Evolutionary conservation across 495 filamentous ascomycete genomes (phyloP), one percentile per base, ranked within the genome.

Genomic region (Penicillium pancosmium): DNA sequence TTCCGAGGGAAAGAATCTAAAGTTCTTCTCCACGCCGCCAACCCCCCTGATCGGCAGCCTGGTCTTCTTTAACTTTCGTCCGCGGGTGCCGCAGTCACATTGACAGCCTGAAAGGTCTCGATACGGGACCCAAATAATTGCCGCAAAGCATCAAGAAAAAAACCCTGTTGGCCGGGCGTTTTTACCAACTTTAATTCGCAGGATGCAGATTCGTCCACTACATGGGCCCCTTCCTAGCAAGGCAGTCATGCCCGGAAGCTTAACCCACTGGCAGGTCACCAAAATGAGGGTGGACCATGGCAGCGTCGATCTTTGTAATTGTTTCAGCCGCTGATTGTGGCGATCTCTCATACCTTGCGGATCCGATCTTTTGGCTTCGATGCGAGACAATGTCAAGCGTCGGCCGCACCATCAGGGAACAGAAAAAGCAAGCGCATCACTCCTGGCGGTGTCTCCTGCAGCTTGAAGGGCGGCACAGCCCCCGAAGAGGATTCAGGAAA

Each of bases 231-330:
- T 43, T 43, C 40, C 53, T 16, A 52, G 49, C 38, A 38, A n/a
- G 50, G 59, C 47, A 52, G 33, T 21, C 41, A 47, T 33, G 36
- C 11, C 59, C 53, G 59, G 16, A 34, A 19, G 49, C 15, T 27
- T 13, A 33, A 35, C 16, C 27, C 41, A 44, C 41, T 33, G 25
- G 25, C 31, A 51, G 25, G 13, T 10, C 10, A 34, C 23, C 49
- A 35, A 51, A 48, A 31, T 27, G 46, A 48, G 2, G 21, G 46
- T 33, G 36, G 40, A 46, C 19, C 35, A 6, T 25, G 36, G 36
- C 46, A 55, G 43, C 55, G 52, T 44, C 54, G 62, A 64, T 64
- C 57, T 49, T 55, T 10, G 35, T 36, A 49, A 25, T 54, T 53
- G 47, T 64, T 43, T 49, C 62, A 62, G 40, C 50, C 48, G 61